A percentile compares a stretch with the other conserved stretches of the same genome.
Evolutionary conservation across 192 early-diverging fungal species (phyloP).

Genomic region (Anaeromyces robustus): DNA sequence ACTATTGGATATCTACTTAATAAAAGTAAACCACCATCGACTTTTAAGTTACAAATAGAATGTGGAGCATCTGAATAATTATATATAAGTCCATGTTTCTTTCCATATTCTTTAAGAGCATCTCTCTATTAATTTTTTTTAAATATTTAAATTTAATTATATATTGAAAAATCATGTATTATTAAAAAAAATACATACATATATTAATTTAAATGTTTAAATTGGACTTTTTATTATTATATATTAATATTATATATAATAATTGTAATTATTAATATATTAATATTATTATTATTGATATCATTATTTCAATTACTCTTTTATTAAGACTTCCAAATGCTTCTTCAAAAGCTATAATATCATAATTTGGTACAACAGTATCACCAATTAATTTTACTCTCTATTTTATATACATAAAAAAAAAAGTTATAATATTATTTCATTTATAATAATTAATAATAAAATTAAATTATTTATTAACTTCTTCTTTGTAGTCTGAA

Average conservation of each 20-base stretch:
- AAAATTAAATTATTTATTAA: neutral
- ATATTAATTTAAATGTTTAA: no score
- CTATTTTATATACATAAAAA: no score
- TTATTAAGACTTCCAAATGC: neutral
- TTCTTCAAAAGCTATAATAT: neutral
- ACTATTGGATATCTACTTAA: neutral
- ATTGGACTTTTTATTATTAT: no score
- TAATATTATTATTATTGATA: no score
- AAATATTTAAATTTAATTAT: no score
- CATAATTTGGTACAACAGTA: neutral
- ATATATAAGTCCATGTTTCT: neutral
- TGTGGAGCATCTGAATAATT: neutral
- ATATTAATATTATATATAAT: no score
- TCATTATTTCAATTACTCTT: neutral
- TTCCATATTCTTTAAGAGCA: neutral
- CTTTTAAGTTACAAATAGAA: neutral
- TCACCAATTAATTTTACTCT: neutral
- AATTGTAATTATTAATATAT: no score
- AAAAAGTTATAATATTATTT: no score
- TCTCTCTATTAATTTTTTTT: neutral
- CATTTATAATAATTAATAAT: no score
- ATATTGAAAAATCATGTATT: no score
- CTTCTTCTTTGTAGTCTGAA: neutral
- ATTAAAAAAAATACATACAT: no score
- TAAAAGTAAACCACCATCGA: neutral